These are phyloP conservation scores for Zea mays DNA, from an alignment of 176 grass and related monocot species.

Conservation along the genomic window Zm-B73-REFERENCE-NAM-5.0 NC_050101.1:102935501-102936000, in stretches of 20 bases:
- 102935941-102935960: slow-evolving; percentile 90
- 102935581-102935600: not conserved
- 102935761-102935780: slow-evolving; percentile 24
- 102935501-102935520: slow-evolving; percentile 41
- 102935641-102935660: not conserved
- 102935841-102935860: too few relatives aligned
- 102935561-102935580: too few relatives aligned
- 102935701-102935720: not conserved
- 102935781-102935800: slow-evolving; percentile 18
- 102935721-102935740: not conserved
- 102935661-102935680: slow-evolving; percentile 43
- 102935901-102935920: slow-evolving; percentile 71
- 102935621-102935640: slow-evolving; percentile 3
- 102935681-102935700: slow-evolving; percentile 29
- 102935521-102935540: slow-evolving; percentile 81
- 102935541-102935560: slow-evolving; percentile 38
- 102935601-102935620: slow-evolving; percentile 36
- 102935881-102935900: slow-evolving; percentile 46
- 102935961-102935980: slow-evolving; percentile 78
- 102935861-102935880: too few relatives aligned
- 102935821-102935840: not conserved
- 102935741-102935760: not conserved
- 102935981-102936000: slow-evolving; percentile 72
- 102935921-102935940: slow-evolving; percentile 78
- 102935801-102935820: not conserved